Conservation (phyloP, 2,329 filamentous ascomycete species). For the Aspergillus floridensis region DNA sequence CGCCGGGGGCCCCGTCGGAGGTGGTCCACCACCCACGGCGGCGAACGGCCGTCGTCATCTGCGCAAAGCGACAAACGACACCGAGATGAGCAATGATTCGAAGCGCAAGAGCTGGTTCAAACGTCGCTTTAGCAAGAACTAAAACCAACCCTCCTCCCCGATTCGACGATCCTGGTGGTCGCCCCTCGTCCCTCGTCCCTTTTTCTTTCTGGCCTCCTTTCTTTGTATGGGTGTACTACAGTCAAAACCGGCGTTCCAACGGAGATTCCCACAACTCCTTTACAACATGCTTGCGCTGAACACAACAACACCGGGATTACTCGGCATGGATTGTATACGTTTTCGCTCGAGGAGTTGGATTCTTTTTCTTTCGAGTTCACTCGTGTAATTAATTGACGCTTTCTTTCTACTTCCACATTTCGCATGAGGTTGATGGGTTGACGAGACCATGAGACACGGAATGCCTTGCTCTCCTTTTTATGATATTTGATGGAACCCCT, state of each 20-base stretch:
- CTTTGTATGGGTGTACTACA: conserved; percentile 5
- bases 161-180: not conserved
- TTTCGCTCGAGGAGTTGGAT: not conserved
- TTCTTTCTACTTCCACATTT: conserved; percentile 1
- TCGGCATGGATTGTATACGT: not conserved
- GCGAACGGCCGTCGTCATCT: conserved; percentile 20
- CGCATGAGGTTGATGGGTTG: conserved; percentile 13
- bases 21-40: conserved; percentile 19
- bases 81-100: conserved; percentile 43
- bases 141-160: conserved; percentile 16
- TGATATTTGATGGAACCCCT: conserved; percentile 6
- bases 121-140: conserved; percentile 67
- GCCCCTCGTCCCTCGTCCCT: not conserved
- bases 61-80: conserved; percentile 23
- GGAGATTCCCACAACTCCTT: conserved; percentile 1
- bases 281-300: not conserved
- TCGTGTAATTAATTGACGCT: not conserved
- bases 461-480: conserved; percentile 12
- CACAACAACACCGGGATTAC: conserved; percentile 1
- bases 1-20: conserved; percentile 26
- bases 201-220: conserved; percentile 4
- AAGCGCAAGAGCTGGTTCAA: conserved; percentile 92
- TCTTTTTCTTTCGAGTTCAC: conserved; percentile 1
- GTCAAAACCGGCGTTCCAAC: conserved; percentile 11
- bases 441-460: conserved; percentile 27